Conservation (phyloP, 139 green algal species). For the Axilococcus clingmanii region DNA sequence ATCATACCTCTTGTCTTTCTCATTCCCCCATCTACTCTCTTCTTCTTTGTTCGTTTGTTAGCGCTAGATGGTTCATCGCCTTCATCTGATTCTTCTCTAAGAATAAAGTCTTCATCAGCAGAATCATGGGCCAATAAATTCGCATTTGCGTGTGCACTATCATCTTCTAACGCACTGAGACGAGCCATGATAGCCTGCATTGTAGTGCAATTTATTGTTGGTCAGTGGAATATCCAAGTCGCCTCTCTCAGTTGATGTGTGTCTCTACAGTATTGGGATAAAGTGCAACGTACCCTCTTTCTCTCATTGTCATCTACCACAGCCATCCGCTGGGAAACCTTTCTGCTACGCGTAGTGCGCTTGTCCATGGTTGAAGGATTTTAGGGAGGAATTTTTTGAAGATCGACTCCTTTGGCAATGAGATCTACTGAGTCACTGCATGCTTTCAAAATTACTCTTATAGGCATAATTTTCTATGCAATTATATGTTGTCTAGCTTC, state of each 20-base stretch:
- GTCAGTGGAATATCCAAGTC: not conserved
- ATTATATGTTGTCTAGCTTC: no score
- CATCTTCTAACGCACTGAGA: constrained; percentile 64
- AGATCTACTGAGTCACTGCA: no score
- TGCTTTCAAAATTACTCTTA: no score
- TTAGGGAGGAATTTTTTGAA: no score
- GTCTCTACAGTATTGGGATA: not conserved
- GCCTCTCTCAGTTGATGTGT: not conserved
- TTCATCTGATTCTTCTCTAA: constrained; percentile 31
- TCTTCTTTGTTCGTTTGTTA: constrained; percentile 39
- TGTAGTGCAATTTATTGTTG: not conserved
- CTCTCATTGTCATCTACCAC: constrained; percentile 48
- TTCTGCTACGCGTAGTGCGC: constrained; percentile 36
- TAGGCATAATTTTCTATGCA: no score
- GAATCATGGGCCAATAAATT: constrained; percentile 31
- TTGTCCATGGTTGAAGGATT: constrained; percentile 14
- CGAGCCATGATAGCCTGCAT: constrained; percentile 43
- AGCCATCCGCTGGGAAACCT: constrained; percentile 61
- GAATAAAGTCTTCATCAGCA: constrained; percentile 49
- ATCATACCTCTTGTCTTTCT: constrained; percentile 45
- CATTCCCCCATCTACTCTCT: constrained; percentile 17
- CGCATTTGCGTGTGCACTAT: constrained; percentile 40
- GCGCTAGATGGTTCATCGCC: constrained; percentile 8
- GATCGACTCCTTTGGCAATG: no score
- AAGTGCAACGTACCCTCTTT: constrained; percentile 27